These are phyloP conservation scores for Leucogyrophana mollusca DNA, from an alignment of 768 basidiomycete species.

Conservation along the genomic window DNA sequence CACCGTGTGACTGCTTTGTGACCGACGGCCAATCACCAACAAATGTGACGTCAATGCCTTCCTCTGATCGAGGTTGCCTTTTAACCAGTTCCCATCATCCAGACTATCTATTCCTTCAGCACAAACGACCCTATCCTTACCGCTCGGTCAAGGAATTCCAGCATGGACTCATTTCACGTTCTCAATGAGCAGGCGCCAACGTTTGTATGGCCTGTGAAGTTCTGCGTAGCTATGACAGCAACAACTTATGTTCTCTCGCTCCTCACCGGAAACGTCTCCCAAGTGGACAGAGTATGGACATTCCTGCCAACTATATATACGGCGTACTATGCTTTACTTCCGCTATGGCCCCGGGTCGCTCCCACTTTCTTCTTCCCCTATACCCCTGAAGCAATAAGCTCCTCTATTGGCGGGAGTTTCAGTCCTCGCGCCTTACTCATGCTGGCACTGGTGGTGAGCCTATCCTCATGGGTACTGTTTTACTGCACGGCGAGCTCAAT, in stretches of 20 bases:
- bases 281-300: conserved; percentile 84
- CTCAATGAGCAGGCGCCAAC: conserved; percentile 26
- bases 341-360: conserved; percentile 45
- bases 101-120: neutral
- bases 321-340: conserved; percentile 77
- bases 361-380: conserved; percentile 48
- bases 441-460: conserved; percentile 59
- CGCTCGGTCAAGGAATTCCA: no score
- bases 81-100: neutral
- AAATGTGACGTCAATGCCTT: neutral
- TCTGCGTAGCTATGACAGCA: conserved; percentile 49
- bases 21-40: neutral
- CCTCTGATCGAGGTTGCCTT: neutral
- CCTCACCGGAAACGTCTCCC: conserved; percentile 76
- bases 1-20: no score
- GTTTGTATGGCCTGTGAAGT: conserved; percentile 62
- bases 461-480: neutral
- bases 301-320: conserved; percentile 82
- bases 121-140: neutral
- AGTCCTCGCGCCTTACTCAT: conserved; percentile 78
- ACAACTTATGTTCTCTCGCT: conserved; percentile 60
- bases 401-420: conserved; percentile 37
- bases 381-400: conserved; percentile 45
- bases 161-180: conserved; percentile 12
- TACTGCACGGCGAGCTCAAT: neutral